Conservation (phyloP, 2,329 filamentous ascomycete species). For the Pseudofabraea citricarpa region DNA sequence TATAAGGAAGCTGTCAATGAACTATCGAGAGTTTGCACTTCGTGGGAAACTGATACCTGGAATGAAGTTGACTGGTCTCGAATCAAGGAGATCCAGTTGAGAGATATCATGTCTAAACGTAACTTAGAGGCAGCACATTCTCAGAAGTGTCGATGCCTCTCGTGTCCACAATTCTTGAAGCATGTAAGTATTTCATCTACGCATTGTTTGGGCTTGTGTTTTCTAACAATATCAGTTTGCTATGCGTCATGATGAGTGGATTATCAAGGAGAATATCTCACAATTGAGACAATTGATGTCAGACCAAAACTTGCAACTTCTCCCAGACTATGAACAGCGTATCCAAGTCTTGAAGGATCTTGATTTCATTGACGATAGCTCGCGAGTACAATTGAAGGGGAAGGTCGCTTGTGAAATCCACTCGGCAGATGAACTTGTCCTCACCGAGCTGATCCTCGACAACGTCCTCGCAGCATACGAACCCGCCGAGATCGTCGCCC, state of each 20-base stretch:
- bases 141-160: constrained; percentile 59
- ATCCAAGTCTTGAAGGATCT: constrained; percentile 89
- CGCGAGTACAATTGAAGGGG: constrained; percentile 90
- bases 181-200: constrained; percentile 63
- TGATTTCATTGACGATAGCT: constrained; percentile 82
- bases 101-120: constrained; percentile 73
- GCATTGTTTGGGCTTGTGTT: neutral
- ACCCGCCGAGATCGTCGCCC: constrained; percentile 90
- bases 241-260: constrained; percentile 95
- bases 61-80: constrained; percentile 78
- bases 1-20: constrained; percentile 57
- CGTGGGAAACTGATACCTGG: constrained; percentile 73
- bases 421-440: constrained; percentile 90
- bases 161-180: constrained; percentile 77
- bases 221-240: constrained; percentile 58
- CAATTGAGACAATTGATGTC: constrained; percentile 86
- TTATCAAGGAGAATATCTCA: constrained; percentile 89
- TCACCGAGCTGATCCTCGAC: constrained; percentile 93
- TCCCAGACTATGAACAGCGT: constrained; percentile 95
- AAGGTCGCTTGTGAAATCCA: constrained; percentile 99
- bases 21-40: constrained; percentile 62
- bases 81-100: constrained; percentile 76
- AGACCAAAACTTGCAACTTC: constrained; percentile 89
- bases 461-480: constrained; percentile 95
- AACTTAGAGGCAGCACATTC: constrained; percentile 56